Evolutionary conservation across 495 filamentous ascomycete genomes (phyloP).

Genomic region (Penicillium ochrochloron): DNA sequence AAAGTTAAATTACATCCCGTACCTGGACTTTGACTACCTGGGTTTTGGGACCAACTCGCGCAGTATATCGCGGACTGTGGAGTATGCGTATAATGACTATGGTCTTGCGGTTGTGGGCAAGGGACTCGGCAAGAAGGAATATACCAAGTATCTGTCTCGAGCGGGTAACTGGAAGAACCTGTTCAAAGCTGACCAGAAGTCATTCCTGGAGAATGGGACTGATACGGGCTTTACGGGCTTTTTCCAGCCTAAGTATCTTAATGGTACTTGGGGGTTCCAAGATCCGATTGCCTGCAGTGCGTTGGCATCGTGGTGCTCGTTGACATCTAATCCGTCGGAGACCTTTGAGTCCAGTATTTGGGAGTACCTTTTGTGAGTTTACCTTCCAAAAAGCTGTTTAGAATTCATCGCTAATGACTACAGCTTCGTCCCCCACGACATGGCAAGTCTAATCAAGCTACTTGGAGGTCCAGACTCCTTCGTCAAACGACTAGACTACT

Average conservation of each 20-base stretch:
- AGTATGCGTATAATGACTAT: constrained; percentile 81
- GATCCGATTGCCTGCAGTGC: constrained; percentile 70
- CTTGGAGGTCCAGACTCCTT: constrained; percentile 65
- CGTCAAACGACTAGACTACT: constrained; percentile 64
- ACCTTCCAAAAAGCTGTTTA: not conserved
- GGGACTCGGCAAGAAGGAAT: constrained; percentile 55
- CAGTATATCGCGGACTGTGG: constrained; percentile 71
- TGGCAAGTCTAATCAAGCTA: constrained; percentile 61
- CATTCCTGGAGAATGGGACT: constrained; percentile 55
- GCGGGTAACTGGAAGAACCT: constrained; percentile 72
- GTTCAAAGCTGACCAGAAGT: constrained; percentile 65
- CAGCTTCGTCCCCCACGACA: constrained; percentile 72
- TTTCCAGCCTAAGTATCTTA: constrained; percentile 67
- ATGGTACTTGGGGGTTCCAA: constrained; percentile 70
- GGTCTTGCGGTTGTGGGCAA: constrained; percentile 65
- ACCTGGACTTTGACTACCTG: constrained; percentile 69
- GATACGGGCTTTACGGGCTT: constrained; percentile 70
- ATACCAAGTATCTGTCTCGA: constrained; percentile 63
- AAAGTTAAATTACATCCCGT: constrained; percentile 67
- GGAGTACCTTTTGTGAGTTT: constrained; percentile 62
- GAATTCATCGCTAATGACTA: not conserved
- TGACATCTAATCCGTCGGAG: constrained; percentile 67
- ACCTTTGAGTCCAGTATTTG: constrained; percentile 74
- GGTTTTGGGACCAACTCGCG: constrained; percentile 74
- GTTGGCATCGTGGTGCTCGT: constrained; percentile 59